phyloP scores from a whole-genome alignment of 371 early-diverging fungal species.

The Gilbertella persicaria region DNA sequence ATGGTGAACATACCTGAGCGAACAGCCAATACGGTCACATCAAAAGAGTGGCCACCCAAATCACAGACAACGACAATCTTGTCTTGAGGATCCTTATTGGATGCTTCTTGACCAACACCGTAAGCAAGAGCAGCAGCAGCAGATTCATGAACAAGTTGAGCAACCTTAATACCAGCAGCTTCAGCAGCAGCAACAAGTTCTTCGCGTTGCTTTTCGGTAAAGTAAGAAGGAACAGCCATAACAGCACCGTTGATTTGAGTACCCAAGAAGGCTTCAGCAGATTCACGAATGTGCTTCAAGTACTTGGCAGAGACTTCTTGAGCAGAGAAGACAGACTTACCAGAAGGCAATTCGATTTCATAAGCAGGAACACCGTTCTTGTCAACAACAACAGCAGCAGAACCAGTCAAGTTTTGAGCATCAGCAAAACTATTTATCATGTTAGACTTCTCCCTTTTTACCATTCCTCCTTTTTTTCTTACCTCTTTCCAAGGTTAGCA shows the following conservation, averaged over 20 bases:
- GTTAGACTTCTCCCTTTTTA: not conserved
- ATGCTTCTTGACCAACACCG: constrained; percentile 65
- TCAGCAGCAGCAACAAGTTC: constrained; percentile 82
- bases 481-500: constrained; percentile 80
- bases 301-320: constrained; percentile 78
- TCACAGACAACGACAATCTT: constrained; percentile 92
- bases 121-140: constrained; percentile 97
- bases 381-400: constrained; percentile 65
- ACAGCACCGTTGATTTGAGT: constrained; percentile 82
- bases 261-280: constrained; percentile 90
- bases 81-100: constrained; percentile 64
- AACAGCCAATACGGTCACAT: constrained; percentile 86
- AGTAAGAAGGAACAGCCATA: constrained; percentile 94
- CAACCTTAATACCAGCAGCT: constrained; percentile 88
- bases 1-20: constrained; percentile 91
- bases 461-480: not conserved
- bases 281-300: constrained; percentile 79
- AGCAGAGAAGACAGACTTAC: constrained; percentile 65
- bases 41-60: constrained; percentile 96
- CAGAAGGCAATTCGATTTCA: constrained; percentile 70
- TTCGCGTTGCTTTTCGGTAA: constrained; percentile 82
- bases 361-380: constrained; percentile 77
- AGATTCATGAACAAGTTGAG: constrained; percentile 94
- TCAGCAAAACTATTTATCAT: constrained; percentile 34
- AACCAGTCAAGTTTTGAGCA: constrained; percentile 50